phyloP scores from a whole-genome alignment of 306 rosid genomes.

The Alnus rubra region DNA sequence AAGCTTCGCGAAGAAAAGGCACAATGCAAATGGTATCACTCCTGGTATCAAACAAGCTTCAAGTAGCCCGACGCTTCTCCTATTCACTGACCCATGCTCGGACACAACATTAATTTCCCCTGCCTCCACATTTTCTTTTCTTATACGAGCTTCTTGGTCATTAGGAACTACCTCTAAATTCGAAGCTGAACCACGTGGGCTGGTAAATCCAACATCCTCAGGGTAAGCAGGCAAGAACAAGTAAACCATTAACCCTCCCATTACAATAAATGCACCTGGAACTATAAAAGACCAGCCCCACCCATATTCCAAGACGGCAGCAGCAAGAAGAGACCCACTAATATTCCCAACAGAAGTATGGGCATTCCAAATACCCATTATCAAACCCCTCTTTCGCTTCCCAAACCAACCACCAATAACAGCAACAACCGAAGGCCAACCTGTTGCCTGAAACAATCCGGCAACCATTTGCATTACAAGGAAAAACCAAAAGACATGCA shows the following conservation, averaged over 20 bases:
- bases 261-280: slow-evolving; percentile 48
- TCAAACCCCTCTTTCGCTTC: slow-evolving; percentile 69
- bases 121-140: slow-evolving; percentile 5
- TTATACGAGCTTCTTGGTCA: slow-evolving; percentile 48
- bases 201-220: slow-evolving; percentile 53
- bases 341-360: slow-evolving; percentile 88
- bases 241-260: slow-evolving; percentile 65
- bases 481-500: slow-evolving; percentile 64
- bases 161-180: slow-evolving; percentile 8
- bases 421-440: slow-evolving; percentile 92
- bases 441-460: slow-evolving; percentile 79
- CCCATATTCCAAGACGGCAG: slow-evolving; percentile 71
- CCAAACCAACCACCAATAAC: slow-evolving; percentile 92
- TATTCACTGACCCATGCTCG: slow-evolving; percentile 30
- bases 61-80: slow-evolving; percentile 59
- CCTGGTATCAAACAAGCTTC: slow-evolving; percentile 79
- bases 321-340: slow-evolving; percentile 72
- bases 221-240: slow-evolving; percentile 73
- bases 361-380: slow-evolving; percentile 89
- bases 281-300: slow-evolving; percentile 87
- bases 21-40: slow-evolving; percentile 71
- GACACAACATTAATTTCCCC: slow-evolving; percentile 9
- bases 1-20: slow-evolving; percentile 88
- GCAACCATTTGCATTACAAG: slow-evolving; percentile 73
- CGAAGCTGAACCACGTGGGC: slow-evolving; percentile 30